These are phyloP conservation scores for Crithidia bombi DNA, from an alignment of 208 protist species.

Conservation along the genomic window DNA sequence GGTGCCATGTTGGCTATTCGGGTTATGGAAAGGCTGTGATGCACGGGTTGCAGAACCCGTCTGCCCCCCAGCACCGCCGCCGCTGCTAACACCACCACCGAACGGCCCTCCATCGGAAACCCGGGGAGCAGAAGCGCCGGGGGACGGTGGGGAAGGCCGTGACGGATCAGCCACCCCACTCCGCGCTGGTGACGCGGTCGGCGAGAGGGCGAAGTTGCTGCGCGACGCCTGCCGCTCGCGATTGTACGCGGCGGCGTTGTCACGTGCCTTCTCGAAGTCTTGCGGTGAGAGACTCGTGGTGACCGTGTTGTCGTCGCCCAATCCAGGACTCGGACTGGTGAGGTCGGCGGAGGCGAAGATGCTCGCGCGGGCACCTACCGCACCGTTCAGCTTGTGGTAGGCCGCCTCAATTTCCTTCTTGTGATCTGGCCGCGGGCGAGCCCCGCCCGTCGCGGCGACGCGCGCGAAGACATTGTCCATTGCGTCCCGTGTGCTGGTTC, in stretches of 20 bases:
- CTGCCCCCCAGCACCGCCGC: neutral
- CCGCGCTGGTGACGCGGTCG: conserved; percentile 23
- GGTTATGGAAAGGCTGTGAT: neutral
- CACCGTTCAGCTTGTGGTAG: conserved; percentile 45
- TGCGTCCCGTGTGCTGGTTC: conserved; percentile 8
- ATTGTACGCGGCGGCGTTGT: conserved; percentile 30
- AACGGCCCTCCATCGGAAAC: neutral
- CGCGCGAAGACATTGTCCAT: conserved; percentile 39
- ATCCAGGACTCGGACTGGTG: neutral
- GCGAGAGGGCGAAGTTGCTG: conserved; percentile 24
- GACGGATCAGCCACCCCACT: neutral
- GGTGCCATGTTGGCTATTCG: neutral
- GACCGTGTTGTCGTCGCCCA: conserved; percentile 15
- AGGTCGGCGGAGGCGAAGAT: conserved; percentile 6
- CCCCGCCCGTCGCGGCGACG: conserved; percentile 23
- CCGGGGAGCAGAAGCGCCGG: neutral
- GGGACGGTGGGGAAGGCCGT: neutral
- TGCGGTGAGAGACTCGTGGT: conserved; percentile 19
- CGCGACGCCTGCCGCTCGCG: neutral
- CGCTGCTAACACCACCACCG: neutral
- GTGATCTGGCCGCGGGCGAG: conserved; percentile 17
- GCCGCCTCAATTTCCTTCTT: conserved; percentile 9
- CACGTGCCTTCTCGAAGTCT: conserved; percentile 8
- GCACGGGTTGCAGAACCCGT: neutral
- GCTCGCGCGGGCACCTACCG: conserved; percentile 31